Percentiles rank a stretch among this genome's conserved stretches.
phyloP scores from a whole-genome alignment of 225 moss, liverwort and hornwort species.

The Antitrichia curtipendula region DNA sequence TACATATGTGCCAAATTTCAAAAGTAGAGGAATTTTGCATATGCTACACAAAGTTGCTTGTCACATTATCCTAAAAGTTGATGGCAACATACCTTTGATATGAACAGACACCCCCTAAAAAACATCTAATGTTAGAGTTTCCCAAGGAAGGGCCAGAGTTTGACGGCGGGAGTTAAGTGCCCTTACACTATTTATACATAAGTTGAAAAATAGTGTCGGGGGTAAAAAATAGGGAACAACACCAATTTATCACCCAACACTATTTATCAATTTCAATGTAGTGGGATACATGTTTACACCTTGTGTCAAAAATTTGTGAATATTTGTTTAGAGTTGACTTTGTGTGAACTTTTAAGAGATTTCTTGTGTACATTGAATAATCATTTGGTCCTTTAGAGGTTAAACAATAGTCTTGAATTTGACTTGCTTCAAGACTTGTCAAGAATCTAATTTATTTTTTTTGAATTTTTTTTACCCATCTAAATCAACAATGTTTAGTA shows the following conservation, averaged over 20 bases:
- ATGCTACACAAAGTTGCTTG: rapidly evolving
- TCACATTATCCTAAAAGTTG: background rate
- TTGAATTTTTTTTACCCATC: background rate
- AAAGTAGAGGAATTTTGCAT: background rate
- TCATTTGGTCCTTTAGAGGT: background rate
- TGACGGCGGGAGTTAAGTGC: too few species aligned
- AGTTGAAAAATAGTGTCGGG: too few species aligned
- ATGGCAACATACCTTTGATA: background rate
- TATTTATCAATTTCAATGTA: too few species aligned
- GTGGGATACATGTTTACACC: background rate
- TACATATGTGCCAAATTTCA: background rate
- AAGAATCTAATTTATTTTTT: background rate
- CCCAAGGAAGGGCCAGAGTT: too few species aligned
- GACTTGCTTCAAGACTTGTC: too few species aligned
- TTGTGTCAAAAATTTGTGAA: too few species aligned
- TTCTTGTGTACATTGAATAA: background rate
- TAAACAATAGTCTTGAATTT: background rate
- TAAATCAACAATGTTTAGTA: background rate
- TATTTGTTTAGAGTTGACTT: background rate
- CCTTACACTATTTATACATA: too few species aligned
- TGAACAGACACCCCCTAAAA: background rate
- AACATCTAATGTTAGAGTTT: too few species aligned
- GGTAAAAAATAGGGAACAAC: too few species aligned
- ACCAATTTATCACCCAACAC: too few species aligned
- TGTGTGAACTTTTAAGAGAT: too few species aligned